phyloP scores from a whole-genome alignment of 305 asterid species.

The Fraxinus platypoda region DNA sequence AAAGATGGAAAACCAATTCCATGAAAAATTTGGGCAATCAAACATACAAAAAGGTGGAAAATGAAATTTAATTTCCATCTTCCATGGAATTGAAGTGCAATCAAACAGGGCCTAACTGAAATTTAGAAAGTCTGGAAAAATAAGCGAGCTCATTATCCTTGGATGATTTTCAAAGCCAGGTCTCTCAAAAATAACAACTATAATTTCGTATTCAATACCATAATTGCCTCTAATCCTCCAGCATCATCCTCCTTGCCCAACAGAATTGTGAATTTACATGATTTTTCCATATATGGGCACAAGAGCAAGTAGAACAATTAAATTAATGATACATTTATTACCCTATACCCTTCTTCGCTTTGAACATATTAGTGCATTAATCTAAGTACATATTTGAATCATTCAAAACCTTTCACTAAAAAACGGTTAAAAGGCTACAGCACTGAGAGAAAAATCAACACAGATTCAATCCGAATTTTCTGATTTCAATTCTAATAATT shows the following conservation, averaged over 20 bases:
- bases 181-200: neutral
- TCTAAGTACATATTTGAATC: neutral
- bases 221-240: neutral
- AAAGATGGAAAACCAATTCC: too few relatives aligned
- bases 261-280: neutral
- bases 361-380: neutral
- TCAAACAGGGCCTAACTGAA: too few relatives aligned
- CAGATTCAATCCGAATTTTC: neutral
- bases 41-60: too few relatives aligned
- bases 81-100: too few relatives aligned
- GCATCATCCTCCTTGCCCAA: neutral
- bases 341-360: neutral
- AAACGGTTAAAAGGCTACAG: neutral
- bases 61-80: too few relatives aligned
- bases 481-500: neutral
- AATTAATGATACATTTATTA: neutral
- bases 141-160: neutral
- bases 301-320: neutral
- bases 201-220: neutral
- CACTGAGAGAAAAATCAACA: neutral
- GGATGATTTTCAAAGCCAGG: neutral
- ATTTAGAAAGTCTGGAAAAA: neutral
- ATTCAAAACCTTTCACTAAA: neutral
- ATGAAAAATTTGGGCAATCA: too few relatives aligned
- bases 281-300: neutral